These are phyloP conservation scores for Carex parvula DNA, from an alignment of 176 grass and related monocot species.

Conservation along the genomic window DNA sequence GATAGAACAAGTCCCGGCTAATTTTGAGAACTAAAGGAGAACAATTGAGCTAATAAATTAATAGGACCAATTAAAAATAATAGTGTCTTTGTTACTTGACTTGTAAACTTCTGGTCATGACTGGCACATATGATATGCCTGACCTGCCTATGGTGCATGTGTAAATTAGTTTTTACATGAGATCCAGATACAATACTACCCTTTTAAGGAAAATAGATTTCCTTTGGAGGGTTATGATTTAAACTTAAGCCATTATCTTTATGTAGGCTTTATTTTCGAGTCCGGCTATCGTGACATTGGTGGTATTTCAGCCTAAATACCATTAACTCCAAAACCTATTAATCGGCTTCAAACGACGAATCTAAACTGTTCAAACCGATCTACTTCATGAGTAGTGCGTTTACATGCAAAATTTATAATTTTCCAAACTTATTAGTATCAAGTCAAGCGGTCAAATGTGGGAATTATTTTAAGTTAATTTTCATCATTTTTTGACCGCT, in stretches of 20 bases:
- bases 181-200: background rate
- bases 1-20: background rate
- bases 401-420: too few relatives aligned
- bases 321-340: too few relatives aligned
- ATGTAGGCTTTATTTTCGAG: slow-evolving; percentile 1
- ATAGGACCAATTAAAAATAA: background rate
- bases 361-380: too few relatives aligned
- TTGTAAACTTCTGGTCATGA: background rate
- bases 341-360: too few relatives aligned
- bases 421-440: too few relatives aligned
- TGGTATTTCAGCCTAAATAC: too few relatives aligned
- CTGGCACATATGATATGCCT: background rate
- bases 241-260: background rate
- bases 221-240: background rate
- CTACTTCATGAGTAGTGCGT: too few relatives aligned
- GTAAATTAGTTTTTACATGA: slow-evolving; percentile 9
- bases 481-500: too few relatives aligned
- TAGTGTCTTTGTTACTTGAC: background rate
- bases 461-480: too few relatives aligned
- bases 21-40: background rate
- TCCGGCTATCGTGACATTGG: too few relatives aligned
- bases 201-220: background rate
- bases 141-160: background rate
- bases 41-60: background rate
- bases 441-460: too few relatives aligned